Evolutionary conservation across 371 early-diverging fungal genomes (phyloP).

Genomic region (Fennellomyces sp.): DNA sequence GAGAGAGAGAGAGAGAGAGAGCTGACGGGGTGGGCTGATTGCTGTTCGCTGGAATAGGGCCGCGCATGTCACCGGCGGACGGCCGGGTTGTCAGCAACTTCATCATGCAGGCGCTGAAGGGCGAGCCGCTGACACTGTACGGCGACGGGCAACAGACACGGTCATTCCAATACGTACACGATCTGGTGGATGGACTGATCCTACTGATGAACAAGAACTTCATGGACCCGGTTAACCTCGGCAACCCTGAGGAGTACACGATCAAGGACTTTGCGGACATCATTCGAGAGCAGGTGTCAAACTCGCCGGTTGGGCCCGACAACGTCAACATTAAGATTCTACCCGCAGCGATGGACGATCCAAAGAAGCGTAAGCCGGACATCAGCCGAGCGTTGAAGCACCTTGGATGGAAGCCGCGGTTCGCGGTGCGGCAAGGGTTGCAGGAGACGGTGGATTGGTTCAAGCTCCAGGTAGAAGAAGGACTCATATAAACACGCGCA

Average conservation of each 20-base stretch:
- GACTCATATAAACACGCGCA: constrained; percentile 21
- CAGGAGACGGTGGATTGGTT: constrained; percentile 90
- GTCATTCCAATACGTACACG: constrained; percentile 90
- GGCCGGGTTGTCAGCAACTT: constrained; percentile 93
- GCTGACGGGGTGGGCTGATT: not conserved
- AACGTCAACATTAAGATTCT: constrained; percentile 67
- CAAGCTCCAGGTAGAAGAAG: constrained; percentile 44
- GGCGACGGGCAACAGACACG: constrained; percentile 86
- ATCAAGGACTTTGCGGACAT: constrained; percentile 82
- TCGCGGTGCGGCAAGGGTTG: constrained; percentile 78
- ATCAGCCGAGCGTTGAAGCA: constrained; percentile 70
- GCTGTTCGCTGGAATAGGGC: too few relatives aligned
- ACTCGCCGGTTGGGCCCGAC: constrained; percentile 29
- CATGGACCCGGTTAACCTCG: constrained; percentile 81
- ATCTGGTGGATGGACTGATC: constrained; percentile 86
- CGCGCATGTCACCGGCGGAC: constrained; percentile 88
- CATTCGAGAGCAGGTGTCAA: constrained; percentile 69
- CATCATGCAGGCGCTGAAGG: constrained; percentile 83
- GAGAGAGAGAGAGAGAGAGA: not conserved
- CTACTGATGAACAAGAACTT: constrained; percentile 76
- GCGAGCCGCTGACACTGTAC: constrained; percentile 80
- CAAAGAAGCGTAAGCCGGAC: constrained; percentile 81
- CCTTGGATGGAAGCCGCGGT: constrained; percentile 79
- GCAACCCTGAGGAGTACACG: constrained; percentile 89
- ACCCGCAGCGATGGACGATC: constrained; percentile 80